A percentile compares a stretch with the other conserved stretches of the same genome.
Evolutionary conservation across 1,284 basidiomycete genomes (phyloP).

Genomic region (Fomitopsis palustris): DNA sequence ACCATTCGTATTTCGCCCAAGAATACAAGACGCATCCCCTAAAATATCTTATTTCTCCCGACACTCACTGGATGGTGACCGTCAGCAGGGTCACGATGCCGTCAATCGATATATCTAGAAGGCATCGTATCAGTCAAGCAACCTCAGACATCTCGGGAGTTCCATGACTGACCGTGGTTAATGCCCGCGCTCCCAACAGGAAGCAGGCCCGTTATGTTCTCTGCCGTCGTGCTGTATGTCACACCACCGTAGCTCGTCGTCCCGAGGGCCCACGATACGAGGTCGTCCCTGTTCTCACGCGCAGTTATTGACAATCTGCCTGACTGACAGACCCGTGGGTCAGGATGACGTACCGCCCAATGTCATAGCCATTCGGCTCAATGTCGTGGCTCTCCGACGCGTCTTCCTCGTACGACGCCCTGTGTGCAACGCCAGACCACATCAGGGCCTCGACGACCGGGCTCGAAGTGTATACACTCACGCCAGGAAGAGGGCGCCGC

Average conservation of each 20-base stretch:
- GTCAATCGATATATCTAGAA: constrained; percentile 42
- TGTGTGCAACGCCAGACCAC: constrained; percentile 27
- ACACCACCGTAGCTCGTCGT: constrained; percentile 40
- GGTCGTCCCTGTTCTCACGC: constrained; percentile 32
- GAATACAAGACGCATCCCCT: not conserved
- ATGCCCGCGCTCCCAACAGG: constrained; percentile 48
- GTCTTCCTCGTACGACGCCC: constrained; percentile 59
- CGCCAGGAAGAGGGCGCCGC: constrained; percentile 68
- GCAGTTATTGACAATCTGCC: no score
- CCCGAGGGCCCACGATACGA: constrained; percentile 44
- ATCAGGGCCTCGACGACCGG: not conserved
- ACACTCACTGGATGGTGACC: constrained; percentile 31
- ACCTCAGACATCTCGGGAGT: not conserved
- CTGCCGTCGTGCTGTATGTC: constrained; percentile 44
- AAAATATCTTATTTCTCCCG: not conserved
- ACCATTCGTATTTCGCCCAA: not conserved
- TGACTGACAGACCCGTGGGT: not conserved
- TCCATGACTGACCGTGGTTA: constrained; percentile 36
- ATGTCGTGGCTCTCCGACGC: constrained; percentile 45
- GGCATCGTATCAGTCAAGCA: not conserved
- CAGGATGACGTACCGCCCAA: constrained; percentile 36
- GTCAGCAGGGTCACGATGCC: constrained; percentile 43
- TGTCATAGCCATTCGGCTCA: constrained; percentile 50
- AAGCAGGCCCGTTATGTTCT: constrained; percentile 48
- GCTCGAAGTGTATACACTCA: constrained; percentile 29